Base-by-base conservation (phyloP, 2,329 filamentous ascomycete genomes). In the Trichoderma simmonsii region DNA sequence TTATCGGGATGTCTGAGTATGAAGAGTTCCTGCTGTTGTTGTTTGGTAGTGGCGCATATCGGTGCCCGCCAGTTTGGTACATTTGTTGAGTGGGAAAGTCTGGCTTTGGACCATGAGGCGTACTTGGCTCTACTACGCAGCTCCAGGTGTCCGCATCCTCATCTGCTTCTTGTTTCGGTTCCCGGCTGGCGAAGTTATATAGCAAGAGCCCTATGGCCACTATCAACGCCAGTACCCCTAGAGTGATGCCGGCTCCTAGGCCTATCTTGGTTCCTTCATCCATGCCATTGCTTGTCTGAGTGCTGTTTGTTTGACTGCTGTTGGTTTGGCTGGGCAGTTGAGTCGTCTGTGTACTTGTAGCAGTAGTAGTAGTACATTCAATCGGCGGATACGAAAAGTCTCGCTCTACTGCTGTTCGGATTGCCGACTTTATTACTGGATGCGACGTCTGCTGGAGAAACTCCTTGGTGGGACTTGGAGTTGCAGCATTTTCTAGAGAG, bases 141-240 rank as follows among this genome's bases (percentile, higher is more conserved):
- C 18, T 48, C 32, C 32, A 39, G 5, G 14, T 30, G 21, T 54
- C 48, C 48, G 48, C 48, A 14, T 54, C 48, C 21, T 24, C 24
- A n/a, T 63, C 21, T 6, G 48, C 7, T 12, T 43, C 57, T 9
- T 26, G 7, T 2, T 70, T 39, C 9, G 39, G 39, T n/a, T n/a
- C 34, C 15, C 26, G 21, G 18, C 48, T 14, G 9, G 26, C 26
- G 21, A 36, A 64, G 36, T 24, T 24, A 48, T 60, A 59, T 21
- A 64, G 1, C 24, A 54, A 62, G 21, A 72, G 61, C 7, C 32
- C 54, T 21, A 57, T 24, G 6, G 30, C 32, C 15, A 68, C 57
- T 21, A 54, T n/a, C 24, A 69, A 18, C 7, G 57, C n/a, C n/a
- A 71, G 51, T 26, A 54, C 36, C 6, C 60, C 71, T n/a, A 73